Percentiles rank a stretch among this genome's conserved stretches.
phyloP scores from a whole-genome alignment of 176 grass and related monocot genomes.

The Rhynchospora tenuis region DNA sequence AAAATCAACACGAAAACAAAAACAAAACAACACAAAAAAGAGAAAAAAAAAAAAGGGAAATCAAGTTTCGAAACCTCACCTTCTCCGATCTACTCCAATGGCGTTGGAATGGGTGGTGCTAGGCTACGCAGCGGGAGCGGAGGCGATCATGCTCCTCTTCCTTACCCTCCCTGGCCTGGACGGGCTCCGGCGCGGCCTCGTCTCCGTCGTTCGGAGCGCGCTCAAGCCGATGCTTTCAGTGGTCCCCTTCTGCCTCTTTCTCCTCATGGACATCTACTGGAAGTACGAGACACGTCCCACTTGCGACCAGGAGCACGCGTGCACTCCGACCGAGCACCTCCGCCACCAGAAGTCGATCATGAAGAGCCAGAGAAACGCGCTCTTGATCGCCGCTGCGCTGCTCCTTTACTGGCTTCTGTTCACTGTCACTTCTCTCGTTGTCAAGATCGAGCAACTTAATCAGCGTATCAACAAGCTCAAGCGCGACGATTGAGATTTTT shows the following conservation, averaged over 20 bases:
- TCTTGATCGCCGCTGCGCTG: constrained; percentile 81
- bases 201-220: constrained; percentile 61
- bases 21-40: background rate
- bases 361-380: constrained; percentile 88
- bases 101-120: constrained; percentile 97
- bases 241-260: constrained; percentile 90
- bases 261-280: constrained; percentile 95
- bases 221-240: constrained; percentile 90
- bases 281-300: constrained; percentile 88
- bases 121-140: constrained; percentile 76
- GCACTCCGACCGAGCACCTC: constrained; percentile 83
- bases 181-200: constrained; percentile 60
- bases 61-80: background rate
- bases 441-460: constrained; percentile 64
- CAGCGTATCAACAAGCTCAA: constrained; percentile 75
- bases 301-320: constrained; percentile 67
- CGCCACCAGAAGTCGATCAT: constrained; percentile 98
- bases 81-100: constrained; percentile 37
- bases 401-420: constrained; percentile 97
- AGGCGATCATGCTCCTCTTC: constrained; percentile 97
- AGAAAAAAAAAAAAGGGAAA: background rate
- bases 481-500: constrained; percentile 47
- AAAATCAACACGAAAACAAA: background rate
- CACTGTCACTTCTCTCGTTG: constrained; percentile 61
- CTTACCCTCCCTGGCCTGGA: constrained; percentile 79